Conservation (phyloP, 2,329 filamentous ascomycete genomes). For the Botrytis tulipae region DNA sequence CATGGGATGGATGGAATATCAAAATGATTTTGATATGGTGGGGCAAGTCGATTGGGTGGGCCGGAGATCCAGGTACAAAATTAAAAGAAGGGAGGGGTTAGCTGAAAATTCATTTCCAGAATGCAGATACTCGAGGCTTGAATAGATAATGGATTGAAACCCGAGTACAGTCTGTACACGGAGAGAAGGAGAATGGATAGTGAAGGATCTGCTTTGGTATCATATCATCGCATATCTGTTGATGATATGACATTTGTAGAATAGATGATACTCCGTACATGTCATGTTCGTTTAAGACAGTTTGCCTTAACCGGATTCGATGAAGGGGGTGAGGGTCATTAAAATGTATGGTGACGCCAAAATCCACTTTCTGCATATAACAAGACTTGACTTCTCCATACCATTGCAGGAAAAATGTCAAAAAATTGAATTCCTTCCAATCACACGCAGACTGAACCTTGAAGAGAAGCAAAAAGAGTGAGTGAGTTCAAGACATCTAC, state of each 20-base stretch:
- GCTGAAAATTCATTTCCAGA: neutral
- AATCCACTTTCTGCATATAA: neutral
- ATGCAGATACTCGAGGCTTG: neutral
- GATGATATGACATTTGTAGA: neutral
- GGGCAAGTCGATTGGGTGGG: neutral
- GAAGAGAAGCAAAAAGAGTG: neutral
- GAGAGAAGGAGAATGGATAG: no score
- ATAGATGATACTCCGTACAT: neutral
- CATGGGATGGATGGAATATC: neutral
- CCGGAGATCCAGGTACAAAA: slow-evolving; percentile 16
- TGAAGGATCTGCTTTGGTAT: neutral
- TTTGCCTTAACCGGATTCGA: neutral
- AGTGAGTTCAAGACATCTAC: neutral
- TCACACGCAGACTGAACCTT: neutral
- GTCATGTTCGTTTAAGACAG: neutral
- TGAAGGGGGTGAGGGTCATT: slow-evolving; percentile 7
- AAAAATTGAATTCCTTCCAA: neutral
- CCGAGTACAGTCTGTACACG: neutral
- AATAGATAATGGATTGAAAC: neutral
- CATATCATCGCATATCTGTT: neutral
- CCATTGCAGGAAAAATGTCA: neutral
- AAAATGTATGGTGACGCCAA: slow-evolving; percentile 6
- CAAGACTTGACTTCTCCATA: neutral
- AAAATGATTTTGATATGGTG: slow-evolving; percentile 3
- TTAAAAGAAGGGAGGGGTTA: neutral